phyloP scores from a whole-genome alignment of 2,329 filamentous ascomycete species.

The Colletotrichum sp. region DNA sequence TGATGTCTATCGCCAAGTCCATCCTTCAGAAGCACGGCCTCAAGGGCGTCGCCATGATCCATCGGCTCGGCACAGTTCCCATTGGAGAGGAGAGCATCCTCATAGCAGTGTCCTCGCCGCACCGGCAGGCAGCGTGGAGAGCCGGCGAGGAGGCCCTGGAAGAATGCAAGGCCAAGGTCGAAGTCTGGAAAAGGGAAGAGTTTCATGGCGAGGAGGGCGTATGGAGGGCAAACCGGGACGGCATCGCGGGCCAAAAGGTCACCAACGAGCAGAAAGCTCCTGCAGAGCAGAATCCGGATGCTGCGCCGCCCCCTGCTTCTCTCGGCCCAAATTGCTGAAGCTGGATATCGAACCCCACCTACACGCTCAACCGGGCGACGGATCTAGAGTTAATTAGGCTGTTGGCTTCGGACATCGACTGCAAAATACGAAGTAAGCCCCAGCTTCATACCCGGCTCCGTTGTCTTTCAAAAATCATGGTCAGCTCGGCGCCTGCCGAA shows the following conservation, averaged over 20 bases:
- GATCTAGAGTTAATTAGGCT: background rate
- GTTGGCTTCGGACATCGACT: background rate
- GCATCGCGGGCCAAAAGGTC: slow-evolving; percentile 59
- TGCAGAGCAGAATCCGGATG: background rate
- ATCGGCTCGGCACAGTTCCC: slow-evolving; percentile 84
- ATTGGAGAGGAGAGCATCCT: slow-evolving; percentile 94
- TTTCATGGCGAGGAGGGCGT: slow-evolving; percentile 80
- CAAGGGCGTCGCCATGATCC: slow-evolving; percentile 78
- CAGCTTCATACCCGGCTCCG: background rate
- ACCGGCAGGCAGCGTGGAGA: slow-evolving; percentile 84
- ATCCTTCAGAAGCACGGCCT: slow-evolving; percentile 68
- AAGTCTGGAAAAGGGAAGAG: slow-evolving; percentile 94
- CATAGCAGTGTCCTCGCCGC: slow-evolving; percentile 83
- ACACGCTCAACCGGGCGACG: background rate
- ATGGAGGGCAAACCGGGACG: slow-evolving; percentile 89
- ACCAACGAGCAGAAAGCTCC: slow-evolving; percentile 21
- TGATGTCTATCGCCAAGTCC: slow-evolving; percentile 66
- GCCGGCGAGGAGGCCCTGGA: slow-evolving; percentile 91
- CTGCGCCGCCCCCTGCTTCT: background rate
- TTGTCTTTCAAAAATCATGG: background rate
- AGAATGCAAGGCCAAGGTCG: slow-evolving; percentile 82
- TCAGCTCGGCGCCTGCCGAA: background rate
- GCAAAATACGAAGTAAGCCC: background rate
- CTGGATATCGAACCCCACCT: background rate
- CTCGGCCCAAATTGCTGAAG: background rate